Percentiles rank a stretch among this genome's conserved stretches.
Evolutionary conservation across 805 yeast genomes (phyloP).

Genomic region (Kazachstania kunashirensis): DNA sequence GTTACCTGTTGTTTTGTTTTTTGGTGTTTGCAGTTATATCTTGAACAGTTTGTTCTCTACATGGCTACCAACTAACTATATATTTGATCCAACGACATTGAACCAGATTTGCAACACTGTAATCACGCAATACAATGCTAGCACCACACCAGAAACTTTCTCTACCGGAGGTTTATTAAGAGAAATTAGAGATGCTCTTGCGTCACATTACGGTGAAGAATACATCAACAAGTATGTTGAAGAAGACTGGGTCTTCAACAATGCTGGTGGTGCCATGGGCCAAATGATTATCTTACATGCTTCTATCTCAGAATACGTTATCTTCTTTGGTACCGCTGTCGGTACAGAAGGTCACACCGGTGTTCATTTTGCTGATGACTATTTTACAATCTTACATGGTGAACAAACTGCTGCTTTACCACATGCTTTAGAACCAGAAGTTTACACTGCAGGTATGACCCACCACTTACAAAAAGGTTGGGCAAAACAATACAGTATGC

Average conservation of each 20-base stretch:
- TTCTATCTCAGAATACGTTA: conserved; percentile 83
- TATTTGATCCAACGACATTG: conserved; percentile 58
- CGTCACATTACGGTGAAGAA: conserved; percentile 60
- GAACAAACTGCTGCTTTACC: conserved; percentile 66
- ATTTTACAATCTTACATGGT: conserved; percentile 83
- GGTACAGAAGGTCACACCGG: conserved; percentile 98
- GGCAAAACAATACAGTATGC: conserved; percentile 81
- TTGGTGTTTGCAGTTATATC: conserved; percentile 17
- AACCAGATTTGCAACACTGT: conserved; percentile 50
- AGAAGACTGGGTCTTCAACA: conserved; percentile 92
- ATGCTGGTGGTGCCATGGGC: conserved; percentile 99
- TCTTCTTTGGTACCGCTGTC: conserved; percentile 83
- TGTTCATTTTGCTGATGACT: conserved; percentile 93
- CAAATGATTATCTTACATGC: conserved; percentile 93
- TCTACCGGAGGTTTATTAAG: conserved; percentile 54
- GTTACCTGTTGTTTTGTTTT: conserved; percentile 10
- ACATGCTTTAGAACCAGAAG: conserved; percentile 51
- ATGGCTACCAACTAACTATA: conserved; percentile 63
- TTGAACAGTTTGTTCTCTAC: conserved; percentile 34
- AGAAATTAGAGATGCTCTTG: conserved; percentile 49
- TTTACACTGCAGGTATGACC: conserved; percentile 79
- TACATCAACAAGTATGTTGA: conserved; percentile 59
- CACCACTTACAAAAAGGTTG: conserved; percentile 69
- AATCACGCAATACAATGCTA: conserved; percentile 33
- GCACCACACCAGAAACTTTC: conserved; percentile 29